These are phyloP conservation scores for Sugiyamaella xylanicola DNA, from an alignment of 1,139 yeast species.

Conservation along the genomic window DNA sequence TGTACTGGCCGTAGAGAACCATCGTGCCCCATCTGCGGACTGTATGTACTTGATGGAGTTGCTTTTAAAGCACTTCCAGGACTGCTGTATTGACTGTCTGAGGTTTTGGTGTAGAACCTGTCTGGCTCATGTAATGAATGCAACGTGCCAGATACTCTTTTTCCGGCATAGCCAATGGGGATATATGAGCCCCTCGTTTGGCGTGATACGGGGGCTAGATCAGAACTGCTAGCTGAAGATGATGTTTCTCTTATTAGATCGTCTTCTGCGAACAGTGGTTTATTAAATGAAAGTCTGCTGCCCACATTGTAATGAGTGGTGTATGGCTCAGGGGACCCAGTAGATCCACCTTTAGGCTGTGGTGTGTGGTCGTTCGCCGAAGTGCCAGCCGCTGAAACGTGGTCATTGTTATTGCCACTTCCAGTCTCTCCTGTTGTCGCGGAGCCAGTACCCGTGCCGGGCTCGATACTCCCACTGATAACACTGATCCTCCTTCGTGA, in stretches of 20 bases:
- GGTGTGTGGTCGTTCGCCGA: no score
- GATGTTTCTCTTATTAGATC: constrained; percentile 11
- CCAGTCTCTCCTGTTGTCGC: neutral
- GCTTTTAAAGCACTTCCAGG: constrained; percentile 1
- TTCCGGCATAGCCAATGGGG: constrained; percentile 12
- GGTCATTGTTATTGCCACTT: neutral
- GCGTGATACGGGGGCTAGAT: constrained; percentile 4
- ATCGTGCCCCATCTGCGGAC: neutral
- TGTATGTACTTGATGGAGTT: constrained; percentile 10
- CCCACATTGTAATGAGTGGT: neutral
- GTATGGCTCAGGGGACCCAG: neutral
- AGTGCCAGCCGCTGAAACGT: neutral
- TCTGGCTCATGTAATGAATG: neutral
- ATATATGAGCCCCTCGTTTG: constrained; percentile 16
- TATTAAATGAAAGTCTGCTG: constrained; percentile 5
- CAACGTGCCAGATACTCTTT: neutral
- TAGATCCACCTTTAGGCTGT: neutral
- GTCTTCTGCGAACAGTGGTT: constrained; percentile 1
- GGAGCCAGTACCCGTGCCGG: neutral
- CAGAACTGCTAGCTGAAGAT: constrained; percentile 16
- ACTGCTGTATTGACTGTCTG: constrained; percentile 11
- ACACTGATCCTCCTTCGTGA: constrained; percentile 3
- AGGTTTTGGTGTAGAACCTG: neutral
- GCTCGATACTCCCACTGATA: neutral
- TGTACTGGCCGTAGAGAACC: constrained; percentile 1